Percentiles rank a stretch among this genome's conserved stretches.
Evolutionary conservation across 2,329 filamentous ascomycete species (phyloP).

Genomic region (Epicoccum nigrum): DNA sequence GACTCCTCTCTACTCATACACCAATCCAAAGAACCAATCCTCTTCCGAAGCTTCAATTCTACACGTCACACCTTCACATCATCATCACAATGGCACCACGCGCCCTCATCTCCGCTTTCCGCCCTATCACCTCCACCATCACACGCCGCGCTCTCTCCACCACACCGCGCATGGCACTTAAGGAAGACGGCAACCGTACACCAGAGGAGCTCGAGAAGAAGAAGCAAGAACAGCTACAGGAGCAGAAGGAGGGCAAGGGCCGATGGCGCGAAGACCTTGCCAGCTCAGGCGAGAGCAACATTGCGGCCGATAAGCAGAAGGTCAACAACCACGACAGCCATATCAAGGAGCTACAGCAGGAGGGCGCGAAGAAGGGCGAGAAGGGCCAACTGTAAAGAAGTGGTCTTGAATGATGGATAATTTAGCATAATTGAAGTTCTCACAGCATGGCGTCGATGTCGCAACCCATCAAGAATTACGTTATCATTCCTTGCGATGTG

Average conservation of each 20-base stretch:
- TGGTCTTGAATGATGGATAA: not conserved
- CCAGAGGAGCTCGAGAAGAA: slow-evolving; percentile 50
- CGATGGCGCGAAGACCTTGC: slow-evolving; percentile 54
- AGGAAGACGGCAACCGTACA: slow-evolving; percentile 50
- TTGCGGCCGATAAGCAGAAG: slow-evolving; percentile 52
- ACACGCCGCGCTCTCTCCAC: slow-evolving; percentile 38
- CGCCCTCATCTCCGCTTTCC: slow-evolving; percentile 20
- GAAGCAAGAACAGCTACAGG: slow-evolving; percentile 54
- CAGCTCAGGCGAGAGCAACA: slow-evolving; percentile 48
- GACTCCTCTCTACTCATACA: not conserved
- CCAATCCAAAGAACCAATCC: not conserved
- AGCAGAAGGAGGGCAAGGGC: slow-evolving; percentile 51
- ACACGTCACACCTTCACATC: not conserved
- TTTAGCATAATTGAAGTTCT: not conserved
- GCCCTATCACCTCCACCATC: slow-evolving; percentile 12
- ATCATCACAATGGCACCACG: slow-evolving; percentile 24
- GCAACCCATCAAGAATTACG: not conserved
- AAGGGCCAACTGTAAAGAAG: slow-evolving; percentile 37
- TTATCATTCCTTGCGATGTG: no score
- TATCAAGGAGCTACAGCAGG: slow-evolving; percentile 53
- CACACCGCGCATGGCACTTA: slow-evolving; percentile 42
- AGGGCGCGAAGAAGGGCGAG: slow-evolving; percentile 51
- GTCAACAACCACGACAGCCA: slow-evolving; percentile 52
- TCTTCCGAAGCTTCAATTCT: not conserved
- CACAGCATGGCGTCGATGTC: not conserved